Conservation (phyloP, 2,329 filamentous ascomycete species). For the Trichophyton verrucosum region DNA sequence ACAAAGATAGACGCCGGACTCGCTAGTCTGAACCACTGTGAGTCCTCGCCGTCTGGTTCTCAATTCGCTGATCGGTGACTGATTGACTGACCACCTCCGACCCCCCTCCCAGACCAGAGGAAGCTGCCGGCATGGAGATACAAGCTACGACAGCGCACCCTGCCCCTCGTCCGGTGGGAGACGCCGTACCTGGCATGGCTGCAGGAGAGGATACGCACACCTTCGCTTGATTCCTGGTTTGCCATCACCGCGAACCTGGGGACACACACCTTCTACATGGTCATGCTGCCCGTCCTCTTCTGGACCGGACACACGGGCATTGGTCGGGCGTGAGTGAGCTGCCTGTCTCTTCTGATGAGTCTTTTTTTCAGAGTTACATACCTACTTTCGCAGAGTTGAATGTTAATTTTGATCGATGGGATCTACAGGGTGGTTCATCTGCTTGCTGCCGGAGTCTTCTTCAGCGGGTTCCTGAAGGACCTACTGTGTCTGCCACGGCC, state of each 20-base stretch:
- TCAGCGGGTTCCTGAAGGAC: constrained; percentile 90
- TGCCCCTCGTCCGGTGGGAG: constrained; percentile 86
- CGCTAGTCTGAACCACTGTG: constrained; percentile 65
- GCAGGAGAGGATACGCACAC: constrained; percentile 67
- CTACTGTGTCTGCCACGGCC: constrained; percentile 84
- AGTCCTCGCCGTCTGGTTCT: constrained; percentile 11
- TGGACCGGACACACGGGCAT: constrained; percentile 84
- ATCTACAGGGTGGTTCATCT: constrained; percentile 49
- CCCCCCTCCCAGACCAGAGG: constrained; percentile 52
- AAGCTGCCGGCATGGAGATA: constrained; percentile 84
- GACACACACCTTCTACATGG: constrained; percentile 98
- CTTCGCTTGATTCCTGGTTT: constrained; percentile 88
- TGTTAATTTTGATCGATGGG: constrained; percentile 2
- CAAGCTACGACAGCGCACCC: constrained; percentile 61
- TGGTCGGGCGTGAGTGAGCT: constrained; percentile 63
- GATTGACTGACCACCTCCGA: constrained; percentile 6
- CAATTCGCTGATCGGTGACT: not conserved
- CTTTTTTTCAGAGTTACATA: not conserved
- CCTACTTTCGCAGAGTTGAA: not conserved
- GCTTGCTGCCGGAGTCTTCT: constrained; percentile 66
- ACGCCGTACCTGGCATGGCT: constrained; percentile 84
- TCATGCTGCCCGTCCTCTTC: constrained; percentile 84
- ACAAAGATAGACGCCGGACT: constrained; percentile 52
- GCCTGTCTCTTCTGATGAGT: not conserved
- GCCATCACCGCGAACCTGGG: constrained; percentile 91